Evolutionary conservation across 345 rosid genomes (phyloP).

Genomic region (Aquilaria yunnanensis): DNA sequence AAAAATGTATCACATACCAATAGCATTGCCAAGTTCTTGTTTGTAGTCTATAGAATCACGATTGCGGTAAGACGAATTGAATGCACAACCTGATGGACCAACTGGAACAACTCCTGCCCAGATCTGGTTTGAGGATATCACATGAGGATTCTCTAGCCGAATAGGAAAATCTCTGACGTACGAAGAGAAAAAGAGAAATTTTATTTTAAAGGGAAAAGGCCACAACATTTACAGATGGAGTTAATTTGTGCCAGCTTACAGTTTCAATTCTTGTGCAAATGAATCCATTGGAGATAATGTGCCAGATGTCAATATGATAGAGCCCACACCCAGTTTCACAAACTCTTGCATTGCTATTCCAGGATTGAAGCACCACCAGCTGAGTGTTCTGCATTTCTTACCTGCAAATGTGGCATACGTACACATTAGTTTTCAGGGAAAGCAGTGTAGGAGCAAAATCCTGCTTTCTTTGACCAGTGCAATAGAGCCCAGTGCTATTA

Average conservation of each 20-base stretch:
- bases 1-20: constrained; percentile 50
- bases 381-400: constrained; percentile 70
- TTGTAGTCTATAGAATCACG: constrained; percentile 88
- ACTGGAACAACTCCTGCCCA: constrained; percentile 90
- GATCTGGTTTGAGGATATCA: constrained; percentile 79
- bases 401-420: constrained; percentile 37
- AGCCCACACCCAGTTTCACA: constrained; percentile 64
- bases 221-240: constrained; percentile 9
- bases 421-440: constrained; percentile 5
- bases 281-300: constrained; percentile 94
- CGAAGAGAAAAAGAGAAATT: constrained; percentile 11
- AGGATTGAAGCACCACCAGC: constrained; percentile 99
- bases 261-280: constrained; percentile 78
- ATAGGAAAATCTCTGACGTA: constrained; percentile 74
- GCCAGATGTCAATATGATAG: constrained; percentile 93
- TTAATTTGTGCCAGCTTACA: constrained; percentile 45
- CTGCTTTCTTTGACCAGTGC: neutral
- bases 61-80: constrained; percentile 75
- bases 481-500: no score
- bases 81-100: constrained; percentile 77
- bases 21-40: constrained; percentile 94
- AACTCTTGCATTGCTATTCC: constrained; percentile 91
- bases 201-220: constrained; percentile 19
- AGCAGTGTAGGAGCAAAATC: neutral
- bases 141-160: constrained; percentile 96